A percentile compares a stretch with the other conserved stretches of the same genome.
phyloP scores from a whole-genome alignment of 345 rosid genomes.

The Populus deltoides region DNA sequence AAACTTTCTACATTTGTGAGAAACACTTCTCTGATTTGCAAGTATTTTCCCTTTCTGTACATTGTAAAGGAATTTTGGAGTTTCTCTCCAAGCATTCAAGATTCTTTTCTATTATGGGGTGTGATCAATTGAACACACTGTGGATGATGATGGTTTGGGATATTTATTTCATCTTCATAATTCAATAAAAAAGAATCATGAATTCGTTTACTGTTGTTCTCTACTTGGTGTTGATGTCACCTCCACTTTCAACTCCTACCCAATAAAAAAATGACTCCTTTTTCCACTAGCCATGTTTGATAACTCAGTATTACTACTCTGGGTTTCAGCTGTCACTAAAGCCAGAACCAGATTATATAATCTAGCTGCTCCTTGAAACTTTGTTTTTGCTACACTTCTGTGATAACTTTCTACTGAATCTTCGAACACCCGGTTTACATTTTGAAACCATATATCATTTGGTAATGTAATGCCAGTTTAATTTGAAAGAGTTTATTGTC shows the following conservation, averaged over 20 bases:
- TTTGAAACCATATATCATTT: too few species aligned
- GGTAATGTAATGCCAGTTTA: too few species aligned
- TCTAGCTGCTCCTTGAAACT: too few species aligned
- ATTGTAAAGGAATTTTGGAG: constrained; percentile 41
- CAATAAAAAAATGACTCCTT: not conserved
- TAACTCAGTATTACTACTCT: not conserved
- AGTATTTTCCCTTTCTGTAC: constrained; percentile 26
- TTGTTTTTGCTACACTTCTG: too few species aligned
- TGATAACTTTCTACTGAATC: too few species aligned
- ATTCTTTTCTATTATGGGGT: constrained; percentile 5
- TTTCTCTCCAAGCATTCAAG: constrained; percentile 21
- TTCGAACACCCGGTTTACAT: too few species aligned
- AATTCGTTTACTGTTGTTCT: constrained; percentile 1
- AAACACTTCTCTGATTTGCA: constrained; percentile 9
- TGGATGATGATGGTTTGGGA: constrained; percentile 7
- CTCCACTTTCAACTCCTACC: not conserved
- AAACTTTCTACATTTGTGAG: constrained; percentile 69
- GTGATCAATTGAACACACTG: constrained; percentile 3
- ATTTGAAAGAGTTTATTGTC: too few species aligned
- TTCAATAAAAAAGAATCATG: constrained; percentile 10
- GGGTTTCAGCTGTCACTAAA: not conserved
- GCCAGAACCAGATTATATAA: too few species aligned
- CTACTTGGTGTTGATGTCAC: too few species aligned
- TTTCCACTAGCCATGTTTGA: too few species aligned
- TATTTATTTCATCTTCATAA: not conserved